Evolutionary conservation across 2,329 filamentous ascomycete genomes (phyloP).

Genomic region (Xylariaceae sp.): DNA sequence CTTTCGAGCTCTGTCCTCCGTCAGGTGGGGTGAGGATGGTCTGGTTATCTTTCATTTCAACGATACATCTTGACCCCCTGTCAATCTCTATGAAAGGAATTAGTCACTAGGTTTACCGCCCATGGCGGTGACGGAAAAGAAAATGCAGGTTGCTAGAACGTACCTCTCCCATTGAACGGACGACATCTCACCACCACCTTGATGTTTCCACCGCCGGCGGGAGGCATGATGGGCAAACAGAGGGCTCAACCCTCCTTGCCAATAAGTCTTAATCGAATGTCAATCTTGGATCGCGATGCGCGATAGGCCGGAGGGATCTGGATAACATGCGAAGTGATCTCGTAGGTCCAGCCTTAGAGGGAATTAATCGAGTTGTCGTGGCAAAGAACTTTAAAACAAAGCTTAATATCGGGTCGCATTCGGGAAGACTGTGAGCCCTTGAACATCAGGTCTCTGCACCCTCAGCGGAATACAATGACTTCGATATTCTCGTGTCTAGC

Average conservation of each 20-base stretch:
- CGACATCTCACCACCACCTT: slow-evolving; percentile 98
- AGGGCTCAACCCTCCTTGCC: slow-evolving; percentile 21
- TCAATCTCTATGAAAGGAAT: slow-evolving; percentile 65
- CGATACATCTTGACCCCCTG: slow-evolving; percentile 89
- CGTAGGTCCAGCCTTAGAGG: not conserved
- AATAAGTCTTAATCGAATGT: slow-evolving; percentile 19
- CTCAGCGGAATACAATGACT: no score
- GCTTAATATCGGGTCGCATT: no score
- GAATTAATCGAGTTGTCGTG: no score
- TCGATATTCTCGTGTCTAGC: no score
- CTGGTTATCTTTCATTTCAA: slow-evolving; percentile 92
- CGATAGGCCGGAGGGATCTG: slow-evolving; percentile 18
- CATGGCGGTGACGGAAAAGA: no score
- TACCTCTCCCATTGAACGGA: slow-evolving; percentile 94
- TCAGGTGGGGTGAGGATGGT: slow-evolving; percentile 77
- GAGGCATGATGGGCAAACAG: slow-evolving; percentile 49
- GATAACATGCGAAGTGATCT: slow-evolving; percentile 14
- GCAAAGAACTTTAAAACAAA: no score
- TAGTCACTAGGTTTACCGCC: slow-evolving; percentile 11
- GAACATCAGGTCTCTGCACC: no score
- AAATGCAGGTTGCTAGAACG: no score
- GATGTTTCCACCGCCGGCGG: slow-evolving; percentile 85
- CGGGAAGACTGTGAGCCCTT: slow-evolving; percentile 11
- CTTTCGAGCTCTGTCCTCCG: slow-evolving; percentile 58
- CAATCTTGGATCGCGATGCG: slow-evolving; percentile 19